phyloP scores from a whole-genome alignment of 2,329 filamentous ascomycete genomes.

The Leptodontidium sp. region DNA sequence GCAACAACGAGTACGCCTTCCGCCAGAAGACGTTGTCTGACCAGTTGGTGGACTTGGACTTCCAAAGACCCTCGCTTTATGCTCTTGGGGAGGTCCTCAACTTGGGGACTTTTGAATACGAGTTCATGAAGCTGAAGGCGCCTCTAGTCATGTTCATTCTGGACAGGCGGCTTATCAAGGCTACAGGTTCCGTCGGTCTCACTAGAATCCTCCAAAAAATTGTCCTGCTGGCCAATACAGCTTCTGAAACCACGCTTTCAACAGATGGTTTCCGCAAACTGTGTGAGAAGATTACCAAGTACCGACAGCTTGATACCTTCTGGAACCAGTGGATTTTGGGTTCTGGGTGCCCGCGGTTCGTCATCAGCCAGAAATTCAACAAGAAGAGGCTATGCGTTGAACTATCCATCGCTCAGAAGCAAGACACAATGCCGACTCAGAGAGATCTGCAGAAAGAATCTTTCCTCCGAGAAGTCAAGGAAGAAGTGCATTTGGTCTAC shows the following conservation, averaged over 20 bases:
- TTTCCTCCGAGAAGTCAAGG: slow-evolving; percentile 86
- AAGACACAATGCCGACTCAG: slow-evolving; percentile 58
- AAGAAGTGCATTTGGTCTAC: slow-evolving; percentile 74
- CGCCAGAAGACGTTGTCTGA: slow-evolving; percentile 88
- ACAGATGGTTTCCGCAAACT: slow-evolving; percentile 80
- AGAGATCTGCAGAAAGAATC: slow-evolving; percentile 70
- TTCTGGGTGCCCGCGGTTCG: slow-evolving; percentile 87
- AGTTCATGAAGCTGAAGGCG: slow-evolving; percentile 92
- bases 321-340: slow-evolving; percentile 93
- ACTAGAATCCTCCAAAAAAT: slow-evolving; percentile 86
- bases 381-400: slow-evolving; percentile 97
- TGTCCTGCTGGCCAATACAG: slow-evolving; percentile 83
- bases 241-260: slow-evolving; percentile 73
- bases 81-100: slow-evolving; percentile 81
- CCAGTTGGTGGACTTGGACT: slow-evolving; percentile 80
- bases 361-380: slow-evolving; percentile 90
- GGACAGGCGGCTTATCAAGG: slow-evolving; percentile 89
- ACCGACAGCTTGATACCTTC: slow-evolving; percentile 81
- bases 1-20: slow-evolving; percentile 94
- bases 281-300: slow-evolving; percentile 89
- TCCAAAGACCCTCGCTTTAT: slow-evolving; percentile 81
- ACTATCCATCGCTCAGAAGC: slow-evolving; percentile 82
- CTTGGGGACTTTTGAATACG: slow-evolving; percentile 83
- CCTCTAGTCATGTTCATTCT: slow-evolving; percentile 92
- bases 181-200: slow-evolving; percentile 80